Evolutionary conservation across 345 rosid genomes (phyloP).

Genomic region (Bruguiera parviflora): DNA sequence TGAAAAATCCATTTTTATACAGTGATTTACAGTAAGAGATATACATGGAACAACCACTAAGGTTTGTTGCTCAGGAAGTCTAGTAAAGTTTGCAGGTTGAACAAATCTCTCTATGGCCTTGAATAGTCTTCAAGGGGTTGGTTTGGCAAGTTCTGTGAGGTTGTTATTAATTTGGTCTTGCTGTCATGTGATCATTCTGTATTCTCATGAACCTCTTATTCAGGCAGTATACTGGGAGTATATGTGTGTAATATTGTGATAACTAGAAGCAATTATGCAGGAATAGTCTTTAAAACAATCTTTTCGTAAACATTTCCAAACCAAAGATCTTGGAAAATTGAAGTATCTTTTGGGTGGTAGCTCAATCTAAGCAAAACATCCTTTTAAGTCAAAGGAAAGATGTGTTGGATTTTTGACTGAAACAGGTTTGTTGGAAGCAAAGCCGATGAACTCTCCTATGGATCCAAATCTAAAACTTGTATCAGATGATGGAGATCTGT

Average conservation of each 20-base stretch:
- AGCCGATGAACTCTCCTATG: background rate
- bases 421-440: background rate
- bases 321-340: background rate
- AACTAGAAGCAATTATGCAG: background rate
- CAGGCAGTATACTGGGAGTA: background rate
- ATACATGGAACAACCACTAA: background rate
- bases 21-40: background rate
- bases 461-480: background rate
- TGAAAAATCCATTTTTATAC: background rate
- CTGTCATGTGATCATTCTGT: background rate
- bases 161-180: background rate
- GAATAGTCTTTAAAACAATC: background rate
- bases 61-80: background rate
- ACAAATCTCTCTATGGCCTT: background rate
- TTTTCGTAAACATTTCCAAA: background rate
- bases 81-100: background rate
- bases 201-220: background rate
- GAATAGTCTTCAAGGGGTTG: background rate
- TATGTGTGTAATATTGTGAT: background rate
- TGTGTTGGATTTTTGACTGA: background rate
- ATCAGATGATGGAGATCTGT: background rate
- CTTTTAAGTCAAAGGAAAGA: background rate
- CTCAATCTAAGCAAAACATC: background rate
- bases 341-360: background rate
- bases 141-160: background rate